Conservation (phyloP, 2,329 filamentous ascomycete genomes). For the Fusarium brevicatenulatum region DNA sequence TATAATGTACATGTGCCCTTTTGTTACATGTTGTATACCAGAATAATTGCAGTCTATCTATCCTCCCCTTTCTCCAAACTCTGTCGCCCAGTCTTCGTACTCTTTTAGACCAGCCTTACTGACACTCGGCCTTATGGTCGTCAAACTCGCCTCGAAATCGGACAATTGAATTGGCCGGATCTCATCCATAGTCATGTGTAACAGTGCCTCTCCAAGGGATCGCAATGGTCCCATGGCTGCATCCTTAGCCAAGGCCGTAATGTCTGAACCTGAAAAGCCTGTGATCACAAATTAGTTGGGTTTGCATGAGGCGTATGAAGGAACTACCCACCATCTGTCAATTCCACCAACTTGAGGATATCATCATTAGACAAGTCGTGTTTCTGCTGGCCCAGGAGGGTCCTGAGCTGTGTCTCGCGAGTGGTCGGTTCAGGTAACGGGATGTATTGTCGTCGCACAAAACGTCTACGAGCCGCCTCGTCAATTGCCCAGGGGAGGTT, state of each 20-base stretch:
- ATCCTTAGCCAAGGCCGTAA: constrained; percentile 95
- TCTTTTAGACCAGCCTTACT: constrained; percentile 84
- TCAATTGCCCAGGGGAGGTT: constrained; percentile 99
- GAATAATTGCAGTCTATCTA: constrained; percentile 62
- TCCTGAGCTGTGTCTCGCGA: constrained; percentile 80
- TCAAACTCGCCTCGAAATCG: constrained; percentile 87
- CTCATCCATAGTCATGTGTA: constrained; percentile 93
- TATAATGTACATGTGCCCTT: constrained; percentile 5
- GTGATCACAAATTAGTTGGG: constrained; percentile 5
- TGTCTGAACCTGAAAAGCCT: constrained; percentile 98
- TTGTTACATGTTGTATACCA: constrained; percentile 29
- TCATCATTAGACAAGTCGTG: constrained; percentile 79
- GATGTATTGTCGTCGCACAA: constrained; percentile 95
- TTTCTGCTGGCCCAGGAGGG: constrained; percentile 86
- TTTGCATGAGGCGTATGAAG: neutral
- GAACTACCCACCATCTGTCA: constrained; percentile 79
- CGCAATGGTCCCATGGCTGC: constrained; percentile 96
- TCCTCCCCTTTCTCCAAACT: constrained; percentile 92
- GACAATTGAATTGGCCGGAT: constrained; percentile 85
- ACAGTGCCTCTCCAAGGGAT: constrained; percentile 86
- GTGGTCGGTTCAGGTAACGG: constrained; percentile 89
- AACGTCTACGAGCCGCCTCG: constrained; percentile 88
- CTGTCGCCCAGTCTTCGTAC: constrained; percentile 93
- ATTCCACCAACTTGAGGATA: constrained; percentile 75
- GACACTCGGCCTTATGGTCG: constrained; percentile 89